A percentile compares a stretch with the other conserved stretches of the same genome.
Conservation (phyloP, 2,329 filamentous ascomycete genomes). For the Hymenotorrendiella dingleyae region DNA sequence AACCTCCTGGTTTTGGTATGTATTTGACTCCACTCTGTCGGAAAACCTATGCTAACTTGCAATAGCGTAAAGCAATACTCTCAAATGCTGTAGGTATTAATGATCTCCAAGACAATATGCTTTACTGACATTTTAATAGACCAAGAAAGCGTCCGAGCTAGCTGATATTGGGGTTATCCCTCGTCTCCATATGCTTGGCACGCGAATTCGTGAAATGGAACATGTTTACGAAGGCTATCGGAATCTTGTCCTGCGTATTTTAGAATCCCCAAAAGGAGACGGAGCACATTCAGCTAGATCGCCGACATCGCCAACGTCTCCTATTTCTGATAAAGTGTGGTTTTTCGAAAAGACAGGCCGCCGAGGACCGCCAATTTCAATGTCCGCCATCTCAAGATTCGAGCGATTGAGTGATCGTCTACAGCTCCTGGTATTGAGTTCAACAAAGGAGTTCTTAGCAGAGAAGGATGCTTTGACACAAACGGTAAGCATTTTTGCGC, state of each 20-base stretch:
- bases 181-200: conserved; percentile 52
- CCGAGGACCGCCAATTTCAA: conserved; percentile 31
- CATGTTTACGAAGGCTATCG: conserved; percentile 57
- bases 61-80: conserved; percentile 22
- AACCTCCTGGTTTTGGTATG: conserved; percentile 45
- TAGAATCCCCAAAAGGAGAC: conserved; percentile 28
- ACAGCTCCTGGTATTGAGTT: conserved; percentile 53
- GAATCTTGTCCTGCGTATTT: conserved; percentile 52
- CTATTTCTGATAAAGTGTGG: not conserved
- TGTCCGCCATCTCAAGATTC: conserved; percentile 50
- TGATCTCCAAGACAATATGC: too few species aligned
- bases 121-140: conserved; percentile 20
- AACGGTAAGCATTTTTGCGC: conserved; percentile 41
- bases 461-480: conserved; percentile 66
- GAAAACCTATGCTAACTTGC: conserved; percentile 1
- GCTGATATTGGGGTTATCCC: conserved; percentile 48
- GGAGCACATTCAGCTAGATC: not conserved
- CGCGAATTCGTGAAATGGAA: conserved; percentile 53
- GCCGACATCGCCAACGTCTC: not conserved
- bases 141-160: conserved; percentile 32
- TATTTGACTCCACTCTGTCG: not conserved
- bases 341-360: conserved; percentile 25
- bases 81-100: conserved; percentile 25
- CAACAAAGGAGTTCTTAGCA: conserved; percentile 56
- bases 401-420: conserved; percentile 53